Conservation (phyloP, 768 basidiomycete species). For the Pluteus cervinus region DNA sequence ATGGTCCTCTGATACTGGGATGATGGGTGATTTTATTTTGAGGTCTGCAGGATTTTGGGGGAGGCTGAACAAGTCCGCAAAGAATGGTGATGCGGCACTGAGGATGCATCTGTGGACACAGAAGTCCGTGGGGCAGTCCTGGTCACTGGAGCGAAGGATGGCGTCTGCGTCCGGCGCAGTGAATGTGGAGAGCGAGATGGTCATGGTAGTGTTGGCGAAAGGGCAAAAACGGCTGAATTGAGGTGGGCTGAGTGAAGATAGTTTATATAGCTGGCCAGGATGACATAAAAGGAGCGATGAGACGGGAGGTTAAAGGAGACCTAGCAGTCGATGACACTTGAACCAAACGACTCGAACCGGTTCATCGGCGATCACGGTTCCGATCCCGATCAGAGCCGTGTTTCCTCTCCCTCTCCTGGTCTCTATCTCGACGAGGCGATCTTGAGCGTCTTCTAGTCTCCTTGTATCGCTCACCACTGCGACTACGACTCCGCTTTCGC, state of each 20-base stretch:
- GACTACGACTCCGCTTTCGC: constrained; percentile 48
- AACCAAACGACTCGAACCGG: no score
- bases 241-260: no score
- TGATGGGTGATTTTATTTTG: constrained; percentile 27
- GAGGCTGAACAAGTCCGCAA: constrained; percentile 60
- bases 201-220: no score
- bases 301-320: no score
- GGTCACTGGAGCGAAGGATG: constrained; percentile 38
- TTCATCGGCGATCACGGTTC: no score
- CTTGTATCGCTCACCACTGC: constrained; percentile 29
- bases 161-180: constrained; percentile 43
- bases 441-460: constrained; percentile 31
- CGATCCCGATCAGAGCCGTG: constrained; percentile 17
- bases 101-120: constrained; percentile 59
- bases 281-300: no score
- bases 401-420: constrained; percentile 18
- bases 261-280: no score
- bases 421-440: constrained; percentile 25
- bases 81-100: constrained; percentile 60
- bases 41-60: constrained; percentile 36
- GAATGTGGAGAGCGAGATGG: no score
- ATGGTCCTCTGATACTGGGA: constrained; percentile 51
- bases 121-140: constrained; percentile 38
- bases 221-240: no score
- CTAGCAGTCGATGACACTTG: no score